Percentiles rank a stretch among this genome's conserved stretches.
Evolutionary conservation across 2,329 filamentous ascomycete species (phyloP).

Genomic region (Furcasterigmium sp.): DNA sequence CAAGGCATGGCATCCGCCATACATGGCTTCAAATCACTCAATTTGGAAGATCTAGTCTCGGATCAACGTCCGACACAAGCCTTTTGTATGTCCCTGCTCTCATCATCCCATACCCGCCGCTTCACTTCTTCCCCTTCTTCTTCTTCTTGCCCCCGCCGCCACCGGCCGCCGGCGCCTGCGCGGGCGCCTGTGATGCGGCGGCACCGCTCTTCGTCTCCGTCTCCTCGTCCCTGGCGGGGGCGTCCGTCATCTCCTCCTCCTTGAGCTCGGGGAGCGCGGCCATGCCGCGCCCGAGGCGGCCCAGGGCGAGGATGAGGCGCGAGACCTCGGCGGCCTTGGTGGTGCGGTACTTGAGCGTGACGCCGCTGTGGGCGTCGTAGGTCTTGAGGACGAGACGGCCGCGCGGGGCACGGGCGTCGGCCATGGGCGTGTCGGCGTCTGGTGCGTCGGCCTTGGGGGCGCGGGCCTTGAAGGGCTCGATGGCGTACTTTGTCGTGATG

Average conservation of each 20-base stretch:
- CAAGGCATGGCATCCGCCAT: too few relatives aligned
- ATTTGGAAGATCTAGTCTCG: too few relatives aligned
- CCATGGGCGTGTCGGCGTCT: slow-evolving; percentile 20
- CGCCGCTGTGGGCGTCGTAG: slow-evolving; percentile 76
- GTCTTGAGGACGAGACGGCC: slow-evolving; percentile 82
- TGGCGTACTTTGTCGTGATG: slow-evolving; percentile 89
- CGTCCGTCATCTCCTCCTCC: slow-evolving; percentile 38
- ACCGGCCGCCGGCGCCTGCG: slow-evolving; percentile 17
- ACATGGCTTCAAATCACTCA: too few relatives aligned
- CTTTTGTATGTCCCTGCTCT: too few relatives aligned
- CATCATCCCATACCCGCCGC: neutral
- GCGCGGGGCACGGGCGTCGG: slow-evolving; percentile 42
- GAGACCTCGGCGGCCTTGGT: slow-evolving; percentile 88
- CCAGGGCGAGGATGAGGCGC: slow-evolving; percentile 71
- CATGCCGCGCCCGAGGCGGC: slow-evolving; percentile 67
- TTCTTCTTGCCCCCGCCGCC: slow-evolving; percentile 56
- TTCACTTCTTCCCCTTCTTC: slow-evolving; percentile 66
- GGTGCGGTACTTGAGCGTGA: slow-evolving; percentile 85
- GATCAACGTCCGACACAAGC: too few relatives aligned
- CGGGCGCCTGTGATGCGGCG: slow-evolving; percentile 11
- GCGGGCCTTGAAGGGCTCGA: slow-evolving; percentile 40
- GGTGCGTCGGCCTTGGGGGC: slow-evolving; percentile 17
- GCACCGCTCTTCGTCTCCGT: slow-evolving; percentile 21
- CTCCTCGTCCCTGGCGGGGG: slow-evolving; percentile 23
- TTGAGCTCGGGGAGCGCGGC: slow-evolving; percentile 44